Evolutionary conservation across 441 rosid genomes (phyloP).

Genomic region (Aleurites moluccanus): DNA sequence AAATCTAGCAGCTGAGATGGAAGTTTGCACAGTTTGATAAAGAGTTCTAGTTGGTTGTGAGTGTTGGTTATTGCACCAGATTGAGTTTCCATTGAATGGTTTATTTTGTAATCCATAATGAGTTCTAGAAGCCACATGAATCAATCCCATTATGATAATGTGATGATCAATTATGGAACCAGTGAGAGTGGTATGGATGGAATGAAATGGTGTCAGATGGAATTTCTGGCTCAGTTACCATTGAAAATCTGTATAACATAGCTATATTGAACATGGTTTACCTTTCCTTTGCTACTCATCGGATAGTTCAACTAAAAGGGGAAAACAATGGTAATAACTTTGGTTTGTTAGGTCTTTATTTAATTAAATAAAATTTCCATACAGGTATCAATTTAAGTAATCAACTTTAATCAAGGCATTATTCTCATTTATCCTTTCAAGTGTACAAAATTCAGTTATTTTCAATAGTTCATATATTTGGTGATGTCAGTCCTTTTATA

Average conservation of each 20-base stretch:
- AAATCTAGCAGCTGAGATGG: too few relatives aligned
- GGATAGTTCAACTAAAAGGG: not conserved
- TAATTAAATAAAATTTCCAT: not conserved
- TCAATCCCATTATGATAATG: not conserved
- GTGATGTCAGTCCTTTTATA: not conserved
- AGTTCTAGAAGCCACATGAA: not conserved
- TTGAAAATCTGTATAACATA: not conserved
- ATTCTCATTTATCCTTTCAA: too few relatives aligned
- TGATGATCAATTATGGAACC: not conserved
- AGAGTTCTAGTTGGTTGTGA: too few relatives aligned
- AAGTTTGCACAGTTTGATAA: too few relatives aligned
- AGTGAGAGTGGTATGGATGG: not conserved
- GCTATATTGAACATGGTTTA: not conserved
- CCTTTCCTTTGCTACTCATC: not conserved
- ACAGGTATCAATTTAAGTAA: not conserved
- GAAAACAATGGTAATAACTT: not conserved
- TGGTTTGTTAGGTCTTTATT: not conserved
- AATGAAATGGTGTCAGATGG: not conserved
- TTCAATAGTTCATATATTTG: not conserved
- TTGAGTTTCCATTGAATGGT: not conserved
- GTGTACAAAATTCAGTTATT: not conserved
- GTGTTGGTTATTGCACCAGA: not conserved
- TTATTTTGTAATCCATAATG: not conserved
- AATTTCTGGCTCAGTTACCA: not conserved
- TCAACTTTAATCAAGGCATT: not conserved